phyloP scores from a whole-genome alignment of 441 rosid species.

The Brassica hybrid region DNA sequence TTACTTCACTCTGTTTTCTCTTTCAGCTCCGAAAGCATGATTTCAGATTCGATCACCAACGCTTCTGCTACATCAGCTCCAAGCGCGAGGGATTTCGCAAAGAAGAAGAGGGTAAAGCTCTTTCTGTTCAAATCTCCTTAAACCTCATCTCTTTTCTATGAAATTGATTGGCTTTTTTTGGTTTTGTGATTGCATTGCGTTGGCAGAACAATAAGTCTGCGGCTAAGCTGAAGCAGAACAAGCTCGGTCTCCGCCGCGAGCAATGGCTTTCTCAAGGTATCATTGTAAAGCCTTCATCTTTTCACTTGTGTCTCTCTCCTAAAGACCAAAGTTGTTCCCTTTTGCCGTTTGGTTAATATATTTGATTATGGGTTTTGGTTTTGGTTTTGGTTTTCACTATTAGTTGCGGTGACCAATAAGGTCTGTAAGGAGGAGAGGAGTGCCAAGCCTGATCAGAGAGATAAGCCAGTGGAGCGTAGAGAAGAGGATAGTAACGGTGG shows the following conservation, averaged over 20 bases:
- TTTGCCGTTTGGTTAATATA: not conserved
- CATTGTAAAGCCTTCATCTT: not conserved
- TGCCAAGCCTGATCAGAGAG: conserved; percentile 28
- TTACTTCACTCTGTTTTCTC: not conserved
- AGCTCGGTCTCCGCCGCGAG: conserved; percentile 61
- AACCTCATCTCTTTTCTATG: not conserved
- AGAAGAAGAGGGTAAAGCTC: conserved; percentile 54
- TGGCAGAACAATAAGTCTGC: conserved; percentile 54
- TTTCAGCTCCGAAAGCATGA: conserved; percentile 38
- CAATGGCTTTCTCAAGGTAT: conserved; percentile 62
- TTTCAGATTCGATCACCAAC: conserved; percentile 50
- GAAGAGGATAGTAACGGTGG: conserved; percentile 40
- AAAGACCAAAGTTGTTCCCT: not conserved
- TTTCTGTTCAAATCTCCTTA: not conserved
- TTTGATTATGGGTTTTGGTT: conserved; percentile 1
- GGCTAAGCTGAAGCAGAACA: conserved; percentile 55
- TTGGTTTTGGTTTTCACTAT: not conserved
- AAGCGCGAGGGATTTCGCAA: conserved; percentile 45
- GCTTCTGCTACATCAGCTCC: conserved; percentile 46
- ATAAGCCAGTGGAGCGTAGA: conserved; percentile 37
- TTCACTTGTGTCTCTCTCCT: not conserved
- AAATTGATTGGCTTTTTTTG: not conserved
- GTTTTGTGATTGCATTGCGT: conserved; percentile 4
- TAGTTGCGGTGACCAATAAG: conserved; percentile 51
- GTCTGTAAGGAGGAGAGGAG: conserved; percentile 43